Evolutionary conservation across 2,329 filamentous ascomycete species (phyloP), one percentile per base, ranked within the genome.

Genomic region (Grosmannia clavigera): DNA sequence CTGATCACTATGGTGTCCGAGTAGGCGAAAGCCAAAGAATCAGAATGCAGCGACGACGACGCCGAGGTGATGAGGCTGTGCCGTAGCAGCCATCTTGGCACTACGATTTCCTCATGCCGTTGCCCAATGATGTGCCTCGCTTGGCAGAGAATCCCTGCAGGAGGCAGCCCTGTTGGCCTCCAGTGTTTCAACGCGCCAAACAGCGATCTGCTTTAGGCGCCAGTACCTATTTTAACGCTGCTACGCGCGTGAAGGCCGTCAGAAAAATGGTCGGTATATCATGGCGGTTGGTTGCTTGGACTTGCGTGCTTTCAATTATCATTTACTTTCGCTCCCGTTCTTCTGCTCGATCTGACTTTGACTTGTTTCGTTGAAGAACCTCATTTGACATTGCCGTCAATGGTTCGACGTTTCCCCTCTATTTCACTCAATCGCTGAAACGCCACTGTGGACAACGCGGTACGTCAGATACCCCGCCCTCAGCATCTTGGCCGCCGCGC

Each of bases 181-280:
- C 38, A 31, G 38, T 19, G 29, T 22, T 46, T 58, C 61, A 57
- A 58, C 59, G 61, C 63, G 61, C 61, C 62, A 64, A 63, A 63
- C 62, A 63, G 57, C 55, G 51, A 60, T 40, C 54, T 52, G 40
- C 58, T 51, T 46, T 64, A 64, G 59, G 63, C 63, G 63, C 63
- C 61, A 9, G 25, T 19, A 43, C n/a, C 59, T 48, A 5, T 35
- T 7, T 56, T 50, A 29, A 29, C n/a, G 50, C 27, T n/a, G 58
- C 33, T 54, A 38, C 50, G 52, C 40, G 38, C 58, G 58, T 27
- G 46, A 53, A 58, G 3, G 38, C 3, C 16, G 38, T 5, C 7
- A 11, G 22, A 48, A 43, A 57, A 40, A 3, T 27, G 14, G 29
- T 10, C 31, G 58, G 27, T 48, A 31, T 55, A 51, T 43, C 40